Conservation (phyloP, 139 green algal genomes). For the Haematococcus lacustris region DNA sequence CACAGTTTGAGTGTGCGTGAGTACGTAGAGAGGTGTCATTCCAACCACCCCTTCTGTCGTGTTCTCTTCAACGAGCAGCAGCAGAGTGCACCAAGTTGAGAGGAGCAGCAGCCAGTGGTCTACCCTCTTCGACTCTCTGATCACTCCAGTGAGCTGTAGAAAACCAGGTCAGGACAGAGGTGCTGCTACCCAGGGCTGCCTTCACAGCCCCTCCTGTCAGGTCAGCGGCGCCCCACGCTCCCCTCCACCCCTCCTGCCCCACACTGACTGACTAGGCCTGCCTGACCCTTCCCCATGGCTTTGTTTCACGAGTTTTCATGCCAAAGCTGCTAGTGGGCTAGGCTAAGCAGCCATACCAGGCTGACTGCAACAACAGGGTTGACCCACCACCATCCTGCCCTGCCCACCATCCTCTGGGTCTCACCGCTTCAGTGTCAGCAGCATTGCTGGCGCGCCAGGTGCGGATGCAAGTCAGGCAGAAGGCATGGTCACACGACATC, state of each 20-base stretch:
- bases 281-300: not conserved
- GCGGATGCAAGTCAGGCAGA: slow-evolving; percentile 82
- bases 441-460: slow-evolving; percentile 56
- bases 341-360: too few species aligned
- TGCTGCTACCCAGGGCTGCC: too few species aligned
- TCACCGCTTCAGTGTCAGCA: slow-evolving; percentile 46
- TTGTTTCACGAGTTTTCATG: not conserved
- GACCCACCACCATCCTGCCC: not conserved
- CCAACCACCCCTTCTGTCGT: too few species aligned
- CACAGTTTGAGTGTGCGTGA: too few species aligned
- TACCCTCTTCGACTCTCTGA: too few species aligned
- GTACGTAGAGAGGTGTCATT: not conserved
- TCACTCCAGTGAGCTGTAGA: too few species aligned
- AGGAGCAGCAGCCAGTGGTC: too few species aligned
- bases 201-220: too few species aligned
- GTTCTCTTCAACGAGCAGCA: too few species aligned
- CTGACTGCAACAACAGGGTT: not conserved
- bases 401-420: not conserved
- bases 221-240: too few species aligned
- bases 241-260: not conserved
- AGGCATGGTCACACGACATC: slow-evolving; percentile 73
- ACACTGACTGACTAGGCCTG: not conserved
- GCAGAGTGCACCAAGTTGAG: too few species aligned
- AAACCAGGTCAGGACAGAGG: too few species aligned
- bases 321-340: not conserved